Percentiles rank a stretch among this genome's conserved stretches.
phyloP scores from a whole-genome alignment of 2,329 filamentous ascomycete species.

The Exutisphaerella laricina region DNA sequence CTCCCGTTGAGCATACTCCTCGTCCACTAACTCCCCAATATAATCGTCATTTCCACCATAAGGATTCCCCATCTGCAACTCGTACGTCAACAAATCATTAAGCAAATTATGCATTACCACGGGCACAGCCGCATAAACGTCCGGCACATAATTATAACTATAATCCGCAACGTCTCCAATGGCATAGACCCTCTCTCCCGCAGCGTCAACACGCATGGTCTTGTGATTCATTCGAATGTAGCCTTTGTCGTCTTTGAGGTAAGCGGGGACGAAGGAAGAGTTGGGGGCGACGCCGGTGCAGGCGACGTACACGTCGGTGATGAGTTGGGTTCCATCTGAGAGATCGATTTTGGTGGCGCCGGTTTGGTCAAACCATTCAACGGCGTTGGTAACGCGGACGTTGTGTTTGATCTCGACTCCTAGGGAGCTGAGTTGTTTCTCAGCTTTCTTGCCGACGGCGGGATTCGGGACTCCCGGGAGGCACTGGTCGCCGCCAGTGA shows the following conservation, averaged over 20 bases:
- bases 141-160: conserved; percentile 30
- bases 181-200: conserved; percentile 32
- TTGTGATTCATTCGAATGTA: conserved; percentile 26
- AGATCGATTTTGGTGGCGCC: conserved; percentile 25
- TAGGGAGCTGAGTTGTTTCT: conserved; percentile 29
- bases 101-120: conserved; percentile 33
- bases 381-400: conserved; percentile 22
- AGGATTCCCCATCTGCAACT: conserved; percentile 25
- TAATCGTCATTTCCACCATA: conserved; percentile 25
- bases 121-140: conserved; percentile 35
- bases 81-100: conserved; percentile 31
- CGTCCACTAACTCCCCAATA: conserved; percentile 25
- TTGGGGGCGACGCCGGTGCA: conserved; percentile 34
- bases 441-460: conserved; percentile 28
- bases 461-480: conserved; percentile 28
- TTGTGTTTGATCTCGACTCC: conserved; percentile 31
- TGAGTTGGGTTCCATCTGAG: conserved; percentile 28
- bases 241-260: conserved; percentile 26
- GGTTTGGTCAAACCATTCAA: conserved; percentile 21
- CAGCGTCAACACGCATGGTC: conserved; percentile 30
- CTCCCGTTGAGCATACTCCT: conserved; percentile 12
- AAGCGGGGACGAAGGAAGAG: conserved; percentile 27
- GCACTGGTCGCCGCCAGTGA: conserved; percentile 29
- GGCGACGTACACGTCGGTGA: conserved; percentile 35
- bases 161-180: conserved; percentile 35